Percentiles rank a stretch among this genome's conserved stretches.
Conservation (phyloP, 257 asterid species). For the Thymus quinquecostatus region DNA sequence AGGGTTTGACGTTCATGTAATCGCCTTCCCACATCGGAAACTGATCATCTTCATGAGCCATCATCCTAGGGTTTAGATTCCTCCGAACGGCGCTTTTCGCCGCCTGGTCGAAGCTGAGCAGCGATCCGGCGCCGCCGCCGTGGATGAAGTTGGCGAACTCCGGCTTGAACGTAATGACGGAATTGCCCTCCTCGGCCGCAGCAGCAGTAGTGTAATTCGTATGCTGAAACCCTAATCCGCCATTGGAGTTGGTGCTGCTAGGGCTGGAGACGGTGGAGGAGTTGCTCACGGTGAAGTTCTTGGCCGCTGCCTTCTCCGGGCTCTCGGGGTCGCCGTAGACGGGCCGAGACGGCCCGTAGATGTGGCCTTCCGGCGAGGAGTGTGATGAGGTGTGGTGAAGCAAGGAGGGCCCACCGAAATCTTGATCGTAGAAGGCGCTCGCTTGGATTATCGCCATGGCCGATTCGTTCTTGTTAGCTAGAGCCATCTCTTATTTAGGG, state of each 20-base stretch:
- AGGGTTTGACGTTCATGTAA: constrained; percentile 30
- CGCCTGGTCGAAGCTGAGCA: constrained; percentile 59
- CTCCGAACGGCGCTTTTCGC: constrained; percentile 35
- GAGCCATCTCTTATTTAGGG: constrained; percentile 43
- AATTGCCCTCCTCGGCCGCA: constrained; percentile 52
- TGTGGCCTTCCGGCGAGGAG: constrained; percentile 34
- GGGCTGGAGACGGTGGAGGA: constrained; percentile 79
- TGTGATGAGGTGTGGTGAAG: constrained; percentile 28
- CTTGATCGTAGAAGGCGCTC: constrained; percentile 56
- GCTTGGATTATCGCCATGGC: constrained; percentile 61
- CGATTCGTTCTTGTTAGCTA: constrained; percentile 54
- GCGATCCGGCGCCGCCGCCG: constrained; percentile 43
- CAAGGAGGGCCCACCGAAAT: constrained; percentile 39
- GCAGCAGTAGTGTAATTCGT: not conserved
- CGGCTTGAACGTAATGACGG: constrained; percentile 58
- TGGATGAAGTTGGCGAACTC: constrained; percentile 46
- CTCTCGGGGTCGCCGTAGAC: constrained; percentile 42
- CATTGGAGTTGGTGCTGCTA: constrained; percentile 76
- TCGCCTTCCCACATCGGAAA: constrained; percentile 61
- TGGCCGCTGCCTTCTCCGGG: constrained; percentile 45
- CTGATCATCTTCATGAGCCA: constrained; percentile 46
- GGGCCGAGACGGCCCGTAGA: constrained; percentile 25
- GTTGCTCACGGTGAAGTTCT: constrained; percentile 49
- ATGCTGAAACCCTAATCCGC: constrained; percentile 48
- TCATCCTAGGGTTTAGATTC: constrained; percentile 39